These are phyloP conservation scores for Penicillium dipodomyicola DNA, from an alignment of 495 filamentous ascomycete species.

Conservation along the genomic window DNA sequence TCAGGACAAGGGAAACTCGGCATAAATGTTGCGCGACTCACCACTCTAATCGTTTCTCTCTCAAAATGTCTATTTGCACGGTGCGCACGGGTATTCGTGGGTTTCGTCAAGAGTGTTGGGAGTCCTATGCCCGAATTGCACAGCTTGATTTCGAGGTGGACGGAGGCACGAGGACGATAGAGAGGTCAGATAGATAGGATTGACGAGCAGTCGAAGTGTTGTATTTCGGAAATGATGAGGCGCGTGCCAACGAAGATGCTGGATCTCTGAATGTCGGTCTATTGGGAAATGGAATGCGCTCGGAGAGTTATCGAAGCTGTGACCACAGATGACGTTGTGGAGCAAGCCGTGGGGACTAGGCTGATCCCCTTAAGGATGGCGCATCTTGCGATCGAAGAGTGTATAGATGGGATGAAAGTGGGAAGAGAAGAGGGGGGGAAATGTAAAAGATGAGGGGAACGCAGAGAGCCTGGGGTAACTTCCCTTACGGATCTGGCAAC, in stretches of 20 bases:
- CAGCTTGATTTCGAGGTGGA: slow-evolving; percentile 3
- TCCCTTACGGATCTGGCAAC: slow-evolving; percentile 29
- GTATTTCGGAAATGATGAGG: background rate
- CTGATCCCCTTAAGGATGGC: slow-evolving; percentile 36
- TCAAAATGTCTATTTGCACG: slow-evolving; percentile 20
- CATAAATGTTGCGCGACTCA: slow-evolving; percentile 19
- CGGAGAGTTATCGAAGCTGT: slow-evolving; percentile 22
- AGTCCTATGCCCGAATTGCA: background rate
- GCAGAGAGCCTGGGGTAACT: slow-evolving; percentile 14
- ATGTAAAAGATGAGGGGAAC: slow-evolving; percentile 14
- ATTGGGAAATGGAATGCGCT: slow-evolving; percentile 20
- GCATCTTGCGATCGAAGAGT: slow-evolving; percentile 30
- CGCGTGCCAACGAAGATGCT: background rate
- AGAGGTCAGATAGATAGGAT: slow-evolving; percentile 8
- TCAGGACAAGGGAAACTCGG: slow-evolving; percentile 2
- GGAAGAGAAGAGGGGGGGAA: slow-evolving; percentile 9
- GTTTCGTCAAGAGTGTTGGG: slow-evolving; percentile 26
- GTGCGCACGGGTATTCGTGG: slow-evolving; percentile 26
- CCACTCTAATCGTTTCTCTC: slow-evolving; percentile 24
- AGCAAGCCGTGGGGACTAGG: slow-evolving; percentile 21
- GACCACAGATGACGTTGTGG: slow-evolving; percentile 37
- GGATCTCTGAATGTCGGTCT: background rate
- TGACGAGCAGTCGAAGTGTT: background rate
- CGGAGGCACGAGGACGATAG: slow-evolving; percentile 18
- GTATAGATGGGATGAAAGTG: slow-evolving; percentile 4